Evolutionary conservation across 139 green algal genomes (phyloP), one percentile per base, ranked within the genome.

Genomic region (Coelastrella sp.): DNA sequence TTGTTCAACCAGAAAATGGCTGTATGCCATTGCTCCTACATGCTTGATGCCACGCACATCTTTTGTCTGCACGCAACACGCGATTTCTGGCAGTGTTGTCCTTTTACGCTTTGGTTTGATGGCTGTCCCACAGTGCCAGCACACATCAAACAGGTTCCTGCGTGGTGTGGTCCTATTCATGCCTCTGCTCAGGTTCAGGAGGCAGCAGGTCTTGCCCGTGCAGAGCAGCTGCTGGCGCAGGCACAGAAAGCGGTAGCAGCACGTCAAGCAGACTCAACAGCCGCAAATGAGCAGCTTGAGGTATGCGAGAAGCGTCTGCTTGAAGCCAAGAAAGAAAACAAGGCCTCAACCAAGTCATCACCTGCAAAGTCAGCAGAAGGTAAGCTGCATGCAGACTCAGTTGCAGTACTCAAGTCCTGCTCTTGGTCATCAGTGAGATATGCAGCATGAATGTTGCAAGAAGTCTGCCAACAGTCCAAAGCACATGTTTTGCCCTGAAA

Each of bases 191-290:
- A 79, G 7, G 71, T 27, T 11, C 25, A 27, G 4, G 38, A 79
- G 72, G 45, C 64, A 30, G 51, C 72, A 80, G 75, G 75, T 25
- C 40, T 84, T 9, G 62, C n/a, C 2, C 60, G 60, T 15, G 78
- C 78, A 45, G 60, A 84, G 60, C 40, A 84, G 38, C 41, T 66
- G 40, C 41, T 84, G 11, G 25, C n/a, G 4, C 78, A 80, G 48
- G 68, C 80, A 2, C 57, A 81, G 50, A 57, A 66, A 11, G 80
- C 80, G 21, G 64, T 80, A 1, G 67, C 37, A 27, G 66, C 66
- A 13, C 48, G 80, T n/a, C 23, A 73, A 51, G 34, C 34, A 15
- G 80, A 71, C 7, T 50, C 48, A 7, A 48, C 41, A 21, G 80
- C 67, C 53, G 80, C 80, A 66, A 63, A 67, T 23, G 68, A 40